phyloP scores from a whole-genome alignment of 768 basidiomycete genomes.

The Pisolithus orientalis region DNA sequence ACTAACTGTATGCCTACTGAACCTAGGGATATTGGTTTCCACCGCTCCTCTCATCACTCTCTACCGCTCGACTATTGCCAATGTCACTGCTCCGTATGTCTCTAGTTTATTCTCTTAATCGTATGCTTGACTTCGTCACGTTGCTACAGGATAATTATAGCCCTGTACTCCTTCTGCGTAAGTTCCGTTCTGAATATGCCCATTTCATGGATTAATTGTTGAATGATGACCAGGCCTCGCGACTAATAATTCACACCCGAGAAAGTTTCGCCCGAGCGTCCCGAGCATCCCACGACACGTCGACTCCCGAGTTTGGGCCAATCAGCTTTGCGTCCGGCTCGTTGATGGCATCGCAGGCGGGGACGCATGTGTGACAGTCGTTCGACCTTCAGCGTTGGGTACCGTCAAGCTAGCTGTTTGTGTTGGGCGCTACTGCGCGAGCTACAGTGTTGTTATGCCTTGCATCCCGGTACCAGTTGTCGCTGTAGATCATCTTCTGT shows the following conservation, averaged over 20 bases:
- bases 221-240: background rate
- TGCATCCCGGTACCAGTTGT: too few species aligned
- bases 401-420: background rate
- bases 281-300: background rate
- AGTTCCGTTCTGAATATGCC: too few species aligned
- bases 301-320: background rate
- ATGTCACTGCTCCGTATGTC: background rate
- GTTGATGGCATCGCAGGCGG: background rate
- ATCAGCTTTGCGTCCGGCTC: background rate
- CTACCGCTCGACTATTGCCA: background rate
- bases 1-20: background rate
- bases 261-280: background rate
- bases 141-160: too few species aligned
- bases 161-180: too few species aligned
- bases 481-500: too few species aligned
- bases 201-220: background rate
- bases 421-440: too few species aligned
- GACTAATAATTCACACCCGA: background rate
- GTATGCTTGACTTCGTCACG: too few species aligned
- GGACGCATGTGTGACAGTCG: background rate
- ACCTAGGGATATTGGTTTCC: background rate
- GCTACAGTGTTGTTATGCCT: too few species aligned
- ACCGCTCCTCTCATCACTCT: background rate
- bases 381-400: background rate
- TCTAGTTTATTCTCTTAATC: background rate